These are phyloP conservation scores for Jatropha multifida DNA, from an alignment of 441 rosid genomes.

Conservation along the genomic window DNA sequence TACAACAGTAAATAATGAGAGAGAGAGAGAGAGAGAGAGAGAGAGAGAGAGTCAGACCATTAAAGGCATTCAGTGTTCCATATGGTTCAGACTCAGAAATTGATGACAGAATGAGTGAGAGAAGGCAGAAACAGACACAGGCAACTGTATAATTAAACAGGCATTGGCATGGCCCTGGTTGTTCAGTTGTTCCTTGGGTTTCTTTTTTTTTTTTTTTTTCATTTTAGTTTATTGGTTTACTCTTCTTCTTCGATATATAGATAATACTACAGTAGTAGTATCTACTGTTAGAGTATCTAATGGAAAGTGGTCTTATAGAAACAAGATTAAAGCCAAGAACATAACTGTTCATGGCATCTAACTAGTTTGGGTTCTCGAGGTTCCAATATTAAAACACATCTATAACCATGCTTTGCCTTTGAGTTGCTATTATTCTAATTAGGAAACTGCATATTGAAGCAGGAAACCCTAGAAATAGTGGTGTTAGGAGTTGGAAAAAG, in stretches of 20 bases:
- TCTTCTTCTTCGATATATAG: too few species aligned
- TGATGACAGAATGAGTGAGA: conserved; percentile 36
- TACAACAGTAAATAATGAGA: conserved; percentile 27
- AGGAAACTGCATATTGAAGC: background rate
- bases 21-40: conserved; percentile 18
- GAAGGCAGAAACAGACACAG: conserved; percentile 10
- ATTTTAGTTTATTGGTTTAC: background rate
- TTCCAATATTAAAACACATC: background rate
- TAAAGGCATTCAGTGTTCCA: conserved; percentile 45
- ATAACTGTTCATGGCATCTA: too few species aligned
- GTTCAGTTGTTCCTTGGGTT: background rate
- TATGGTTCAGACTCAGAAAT: conserved; percentile 42
- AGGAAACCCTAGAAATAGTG: conserved; percentile 15
- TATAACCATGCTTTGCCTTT: background rate
- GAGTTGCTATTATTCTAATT: background rate
- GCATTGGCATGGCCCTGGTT: too few species aligned
- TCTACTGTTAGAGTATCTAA: background rate
- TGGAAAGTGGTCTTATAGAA: too few species aligned
- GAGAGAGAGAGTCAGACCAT: conserved; percentile 25
- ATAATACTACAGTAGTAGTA: background rate
- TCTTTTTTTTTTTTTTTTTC: background rate
- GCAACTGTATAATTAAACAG: background rate
- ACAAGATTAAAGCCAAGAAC: too few species aligned
- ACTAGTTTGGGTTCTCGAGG: too few species aligned
- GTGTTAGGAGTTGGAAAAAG: background rate